Base-by-base conservation (phyloP, 1,139 yeast species). In the Arxiozyma telluris region DNA sequence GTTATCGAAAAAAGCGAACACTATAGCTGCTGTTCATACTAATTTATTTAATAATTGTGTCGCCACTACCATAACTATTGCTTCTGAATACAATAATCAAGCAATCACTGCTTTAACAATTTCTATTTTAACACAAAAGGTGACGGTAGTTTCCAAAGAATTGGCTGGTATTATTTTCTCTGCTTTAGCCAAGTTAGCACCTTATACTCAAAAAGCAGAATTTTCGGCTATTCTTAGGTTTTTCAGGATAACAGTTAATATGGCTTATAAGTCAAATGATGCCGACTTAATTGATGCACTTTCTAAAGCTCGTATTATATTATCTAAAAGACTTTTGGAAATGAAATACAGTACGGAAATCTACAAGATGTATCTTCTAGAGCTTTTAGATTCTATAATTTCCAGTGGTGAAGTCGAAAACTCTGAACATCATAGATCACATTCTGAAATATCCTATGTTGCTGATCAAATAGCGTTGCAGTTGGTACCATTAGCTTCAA, bases 321-420 rank as follows among this genome's bases (percentile, higher is more conserved):
- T 88, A 42, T 79, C 96, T 0, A 67, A 68, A n/a, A 69, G 71
- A 7, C 69, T 82, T 42, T 65, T 67, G 43, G 61, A 72, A 3
- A 71, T 73, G 49, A 68, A 67, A 27, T 70, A 71, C 53, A 47
- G 53, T 44, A 54, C 64, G n/a, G 82, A 81, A 6, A 72, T 83
- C 44, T 87, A 76, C 69, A 72, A 70, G 4, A 72, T 79, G 8
- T 88, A 84, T 61, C 73, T 93, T 59, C 76, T 76, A 47, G 93
- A 87, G 59, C 69, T 89, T 27, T 75, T 93, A 55, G 79, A 78
- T 41, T 77, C 81, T 1, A 84, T 90, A 51, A 79, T 88, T 43
- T 76, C 85, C 47, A 83, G 84, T 64, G 98, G 97, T 49, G 96
- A 90, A 61, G 88, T 85, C 22, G 88, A 82, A 60, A 85, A 78